A percentile compares a stretch with the other conserved stretches of the same genome.
Conservation (phyloP, 306 rosid species). For the Comarum palustre region DNA sequence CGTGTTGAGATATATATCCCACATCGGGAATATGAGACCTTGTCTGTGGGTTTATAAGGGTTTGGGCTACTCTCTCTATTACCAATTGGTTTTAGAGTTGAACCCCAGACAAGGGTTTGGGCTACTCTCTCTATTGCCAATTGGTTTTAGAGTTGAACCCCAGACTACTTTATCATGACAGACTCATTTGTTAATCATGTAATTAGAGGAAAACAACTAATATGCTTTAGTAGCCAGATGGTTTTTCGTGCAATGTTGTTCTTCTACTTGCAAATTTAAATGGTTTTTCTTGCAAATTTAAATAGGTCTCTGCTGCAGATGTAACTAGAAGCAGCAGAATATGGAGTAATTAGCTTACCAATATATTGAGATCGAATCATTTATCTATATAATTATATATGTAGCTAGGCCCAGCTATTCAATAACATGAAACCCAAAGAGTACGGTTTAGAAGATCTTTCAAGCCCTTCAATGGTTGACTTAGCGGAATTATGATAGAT, state of each 20-base stretch:
- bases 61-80: too few species aligned
- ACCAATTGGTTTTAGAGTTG: too few species aligned
- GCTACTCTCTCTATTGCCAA: too few species aligned
- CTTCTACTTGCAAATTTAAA: constrained; percentile 6
- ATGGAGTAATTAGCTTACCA: too few species aligned
- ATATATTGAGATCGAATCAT: neutral
- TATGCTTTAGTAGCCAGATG: neutral
- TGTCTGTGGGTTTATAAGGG: too few species aligned
- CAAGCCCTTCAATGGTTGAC: neutral
- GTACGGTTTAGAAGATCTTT: neutral
- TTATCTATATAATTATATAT: neutral
- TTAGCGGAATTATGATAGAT: too few species aligned
- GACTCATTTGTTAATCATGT: constrained; percentile 3
- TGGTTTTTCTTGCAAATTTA: constrained; percentile 8
- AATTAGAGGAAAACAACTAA: neutral
- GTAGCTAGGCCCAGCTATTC: neutral
- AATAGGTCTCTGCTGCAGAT: neutral
- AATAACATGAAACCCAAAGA: neutral
- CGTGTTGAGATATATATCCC: too few species aligned
- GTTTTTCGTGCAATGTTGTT: neutral
- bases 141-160: too few species aligned
- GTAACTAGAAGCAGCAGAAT: neutral
- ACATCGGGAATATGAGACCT: too few species aligned
- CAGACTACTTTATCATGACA: too few species aligned
- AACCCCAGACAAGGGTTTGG: too few species aligned